Percentiles rank a stretch among this genome's conserved stretches.
Conservation (phyloP, 2,329 filamentous ascomycete species). For the Aspergillus uvarum region DNA sequence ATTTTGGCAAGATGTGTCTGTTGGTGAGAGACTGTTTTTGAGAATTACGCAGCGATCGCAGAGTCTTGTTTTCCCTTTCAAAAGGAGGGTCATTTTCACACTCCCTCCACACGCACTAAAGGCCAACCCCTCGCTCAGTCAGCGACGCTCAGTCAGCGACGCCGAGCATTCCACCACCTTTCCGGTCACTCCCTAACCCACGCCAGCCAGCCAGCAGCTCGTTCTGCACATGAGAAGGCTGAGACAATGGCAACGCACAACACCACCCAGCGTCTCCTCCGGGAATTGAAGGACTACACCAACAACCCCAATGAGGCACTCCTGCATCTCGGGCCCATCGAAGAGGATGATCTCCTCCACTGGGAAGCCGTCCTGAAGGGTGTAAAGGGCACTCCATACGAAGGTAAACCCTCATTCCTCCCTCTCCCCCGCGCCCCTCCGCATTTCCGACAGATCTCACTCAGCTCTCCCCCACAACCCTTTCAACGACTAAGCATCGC, state of each 20-base stretch:
- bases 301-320: constrained; percentile 57
- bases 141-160: not conserved
- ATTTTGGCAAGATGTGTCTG: not conserved
- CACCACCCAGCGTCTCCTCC: constrained; percentile 60
- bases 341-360: constrained; percentile 58
- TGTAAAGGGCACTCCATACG: constrained; percentile 58
- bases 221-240: not conserved
- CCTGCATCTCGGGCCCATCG: constrained; percentile 56
- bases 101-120: too few species aligned
- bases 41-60: not conserved
- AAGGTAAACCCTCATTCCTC: constrained; percentile 47
- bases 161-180: not conserved
- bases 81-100: not conserved
- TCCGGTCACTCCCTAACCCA: not conserved
- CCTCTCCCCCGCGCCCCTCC: not conserved
- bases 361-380: constrained; percentile 63
- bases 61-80: not conserved
- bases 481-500: not conserved
- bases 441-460: constrained; percentile 2
- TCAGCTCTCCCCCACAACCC: not conserved
- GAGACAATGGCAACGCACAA: constrained; percentile 30
- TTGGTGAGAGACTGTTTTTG: not conserved
- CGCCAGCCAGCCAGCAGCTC: not conserved
- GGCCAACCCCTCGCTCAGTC: not conserved
- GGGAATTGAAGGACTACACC: constrained; percentile 60